Base-by-base conservation (phyloP, 2,329 filamentous ascomycete species). In the Monosporascus sp. region DNA sequence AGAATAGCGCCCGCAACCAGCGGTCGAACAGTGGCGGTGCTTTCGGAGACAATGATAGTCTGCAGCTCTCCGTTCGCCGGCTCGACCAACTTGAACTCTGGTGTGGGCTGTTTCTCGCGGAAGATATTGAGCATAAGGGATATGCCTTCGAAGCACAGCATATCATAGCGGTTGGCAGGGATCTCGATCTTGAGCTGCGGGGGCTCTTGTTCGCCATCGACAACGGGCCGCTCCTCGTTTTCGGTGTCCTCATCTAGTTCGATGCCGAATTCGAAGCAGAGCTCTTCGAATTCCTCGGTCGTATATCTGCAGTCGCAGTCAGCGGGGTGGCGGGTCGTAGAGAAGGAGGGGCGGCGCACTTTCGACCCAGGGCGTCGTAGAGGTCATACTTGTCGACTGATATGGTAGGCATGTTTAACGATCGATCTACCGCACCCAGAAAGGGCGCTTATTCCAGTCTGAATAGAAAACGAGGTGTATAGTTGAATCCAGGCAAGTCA, bases 231-330 rank as follows among this genome's bases (percentile, higher is more conserved):
- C 60, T 90, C 84, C 53, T 83, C 79, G 65, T 89, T 80, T 62
- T 90, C 87, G 48, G 89, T 94, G 72, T 99, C 94, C 76, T 97
- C 93, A 75, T 99, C 94, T 63, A 99, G 83, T 74, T 99, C 94
- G 69, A 99, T 95, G 55, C 92, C 92, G 69, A 96, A 99, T 67
- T 99, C 93, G 81, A 99, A 99, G 74, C 94, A 97, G 63, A 99
- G 80, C 68, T 96, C 89, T 72, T 99, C 94, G 68, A 99, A 99
- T 68, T 96, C 90, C 65, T 96, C 84, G 59, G 90, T 94, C 52
- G 93, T 96, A 73, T 89, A 93, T 62, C 88, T 92, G 55, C 41
- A 45, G 47, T 35, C 47, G 39, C 22, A 51, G 48, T 54, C 50
- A 49, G 57, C 44, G 47, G 57, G 58, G 66, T 52, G 20, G 46